Percentiles rank a stretch among this genome's conserved stretches.
These are phyloP conservation scores for Geum urbanum DNA, from an alignment of 306 rosid genomes.

Conservation along the genomic window DNA sequence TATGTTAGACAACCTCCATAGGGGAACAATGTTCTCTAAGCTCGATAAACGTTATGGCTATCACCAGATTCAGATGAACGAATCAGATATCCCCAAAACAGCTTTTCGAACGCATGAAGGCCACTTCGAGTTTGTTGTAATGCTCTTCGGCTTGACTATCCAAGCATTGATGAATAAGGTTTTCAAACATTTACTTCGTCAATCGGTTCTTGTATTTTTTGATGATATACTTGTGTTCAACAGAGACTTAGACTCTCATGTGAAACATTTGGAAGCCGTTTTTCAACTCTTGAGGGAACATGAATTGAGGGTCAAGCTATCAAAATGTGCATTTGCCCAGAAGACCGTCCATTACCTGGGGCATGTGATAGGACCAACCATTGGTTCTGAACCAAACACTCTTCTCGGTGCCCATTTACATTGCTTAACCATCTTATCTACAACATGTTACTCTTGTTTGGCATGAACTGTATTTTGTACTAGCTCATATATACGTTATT, in stretches of 20 bases:
- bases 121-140: neutral
- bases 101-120: neutral
- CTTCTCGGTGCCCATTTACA: too few relatives aligned
- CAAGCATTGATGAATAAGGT: neutral
- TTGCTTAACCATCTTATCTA: too few relatives aligned
- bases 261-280: neutral
- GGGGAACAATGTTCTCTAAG: neutral
- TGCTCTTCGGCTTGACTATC: slow-evolving; percentile 5
- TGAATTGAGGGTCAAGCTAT: neutral
- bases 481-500: too few relatives aligned
- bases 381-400: too few relatives aligned
- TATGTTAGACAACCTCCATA: neutral
- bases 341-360: neutral
- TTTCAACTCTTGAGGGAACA: neutral
- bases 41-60: neutral
- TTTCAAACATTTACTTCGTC: neutral
- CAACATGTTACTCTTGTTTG: too few relatives aligned
- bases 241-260: neutral
- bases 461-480: too few relatives aligned
- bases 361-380: neutral
- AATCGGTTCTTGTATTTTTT: neutral
- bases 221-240: neutral
- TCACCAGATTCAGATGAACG: neutral
- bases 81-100: neutral
- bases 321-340: neutral